phyloP scores from a whole-genome alignment of 331 rosid species.

The Pyracantha coccinea region DNA sequence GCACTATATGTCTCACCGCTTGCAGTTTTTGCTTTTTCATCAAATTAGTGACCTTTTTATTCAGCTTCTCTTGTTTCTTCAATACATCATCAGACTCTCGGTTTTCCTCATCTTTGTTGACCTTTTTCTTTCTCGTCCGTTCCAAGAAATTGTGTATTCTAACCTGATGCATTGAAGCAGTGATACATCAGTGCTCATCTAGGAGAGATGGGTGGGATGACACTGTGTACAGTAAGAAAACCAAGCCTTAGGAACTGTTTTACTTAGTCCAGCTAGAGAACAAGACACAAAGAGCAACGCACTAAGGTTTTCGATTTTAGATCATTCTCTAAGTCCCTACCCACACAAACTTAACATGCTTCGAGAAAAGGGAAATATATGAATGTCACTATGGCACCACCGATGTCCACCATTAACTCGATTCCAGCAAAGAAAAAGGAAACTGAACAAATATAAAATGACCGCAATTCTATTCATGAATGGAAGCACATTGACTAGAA shows the following conservation, averaged over 20 bases:
- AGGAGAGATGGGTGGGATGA: not conserved
- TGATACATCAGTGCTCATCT: conserved; percentile 19
- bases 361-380: not conserved
- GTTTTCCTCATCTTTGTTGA: conserved; percentile 30
- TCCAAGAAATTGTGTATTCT: conserved; percentile 74
- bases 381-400: not conserved
- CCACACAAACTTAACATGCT: not conserved
- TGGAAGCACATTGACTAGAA: not conserved
- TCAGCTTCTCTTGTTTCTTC: conserved; percentile 56
- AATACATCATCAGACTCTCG: conserved; percentile 12
- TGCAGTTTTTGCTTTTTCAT: conserved; percentile 69
- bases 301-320: not conserved
- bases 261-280: not conserved
- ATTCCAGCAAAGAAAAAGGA: not conserved
- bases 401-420: not conserved
- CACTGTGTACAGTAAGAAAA: not conserved
- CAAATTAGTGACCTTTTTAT: conserved; percentile 66
- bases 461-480: not conserved
- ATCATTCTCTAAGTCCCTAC: not conserved
- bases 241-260: not conserved
- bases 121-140: conserved; percentile 46
- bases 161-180: conserved; percentile 50
- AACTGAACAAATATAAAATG: not conserved
- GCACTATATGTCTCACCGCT: conserved; percentile 46
- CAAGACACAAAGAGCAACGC: not conserved